Percentiles rank a stretch among this genome's conserved stretches.
Evolutionary conservation across 192 early-diverging fungal species (phyloP).

Genomic region (Rhizophagus sp.): DNA sequence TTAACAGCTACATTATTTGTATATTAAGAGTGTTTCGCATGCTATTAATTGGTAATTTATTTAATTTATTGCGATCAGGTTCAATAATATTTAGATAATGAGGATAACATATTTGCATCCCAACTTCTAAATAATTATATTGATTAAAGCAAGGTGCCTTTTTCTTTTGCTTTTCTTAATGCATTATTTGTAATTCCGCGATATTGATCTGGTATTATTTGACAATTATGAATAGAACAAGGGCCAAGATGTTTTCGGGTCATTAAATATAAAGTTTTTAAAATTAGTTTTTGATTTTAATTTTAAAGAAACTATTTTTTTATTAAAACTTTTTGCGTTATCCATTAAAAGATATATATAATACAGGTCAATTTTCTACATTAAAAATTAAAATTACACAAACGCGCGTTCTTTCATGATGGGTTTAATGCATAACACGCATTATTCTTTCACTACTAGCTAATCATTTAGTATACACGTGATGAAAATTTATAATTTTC

Average conservation of each 20-base stretch:
- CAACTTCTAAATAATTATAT: slow-evolving; percentile 7
- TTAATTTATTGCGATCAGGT: neutral
- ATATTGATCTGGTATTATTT: neutral
- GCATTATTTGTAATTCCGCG: neutral
- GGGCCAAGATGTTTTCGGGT: neutral
- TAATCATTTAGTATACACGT: no score
- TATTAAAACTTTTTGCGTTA: no score
- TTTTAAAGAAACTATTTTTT: no score
- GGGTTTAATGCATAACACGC: no score
- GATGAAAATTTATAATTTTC: no score
- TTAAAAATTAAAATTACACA: no score
- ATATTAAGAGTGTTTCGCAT: neutral
- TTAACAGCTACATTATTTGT: neutral
- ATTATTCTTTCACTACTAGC: no score
- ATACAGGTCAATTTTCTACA: no score
- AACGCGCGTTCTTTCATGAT: no score
- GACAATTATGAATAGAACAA: slow-evolving; percentile 5
- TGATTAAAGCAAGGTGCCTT: neutral
- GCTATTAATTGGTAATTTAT: neutral
- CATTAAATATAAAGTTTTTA: no score
- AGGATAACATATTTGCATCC: neutral
- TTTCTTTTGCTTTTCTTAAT: slow-evolving; percentile 6
- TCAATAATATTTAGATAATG: neutral
- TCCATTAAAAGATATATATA: no score
- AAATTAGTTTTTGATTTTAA: no score